Evolutionary conservation across 768 basidiomycete genomes (phyloP).

Genomic region (Suillus tomentosus): DNA sequence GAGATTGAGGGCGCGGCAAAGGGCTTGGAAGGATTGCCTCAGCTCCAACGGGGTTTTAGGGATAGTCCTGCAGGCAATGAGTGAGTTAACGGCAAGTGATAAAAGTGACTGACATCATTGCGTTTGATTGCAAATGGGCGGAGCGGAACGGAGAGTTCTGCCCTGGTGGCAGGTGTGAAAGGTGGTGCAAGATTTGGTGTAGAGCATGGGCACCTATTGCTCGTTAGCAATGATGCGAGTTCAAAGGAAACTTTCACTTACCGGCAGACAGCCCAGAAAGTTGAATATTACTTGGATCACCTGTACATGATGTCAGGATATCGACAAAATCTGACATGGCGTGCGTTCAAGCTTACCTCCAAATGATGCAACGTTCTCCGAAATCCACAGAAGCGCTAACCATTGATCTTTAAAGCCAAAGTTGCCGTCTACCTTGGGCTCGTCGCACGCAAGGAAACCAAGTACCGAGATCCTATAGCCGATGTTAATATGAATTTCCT

Average conservation of each 20-base stretch:
- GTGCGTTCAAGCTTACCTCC: conserved; percentile 52
- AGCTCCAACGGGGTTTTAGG: conserved; percentile 64
- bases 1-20: conserved; percentile 57
- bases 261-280: conserved; percentile 76
- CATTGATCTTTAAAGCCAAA: conserved; percentile 88
- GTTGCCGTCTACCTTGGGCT: conserved; percentile 65
- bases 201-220: conserved; percentile 67
- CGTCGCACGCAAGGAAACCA: conserved; percentile 71
- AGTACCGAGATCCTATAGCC: conserved; percentile 78
- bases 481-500: conserved; percentile 75
- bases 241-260: conserved; percentile 20
- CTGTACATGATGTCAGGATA: conserved; percentile 34
- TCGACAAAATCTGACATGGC: background rate
- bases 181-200: conserved; percentile 73
- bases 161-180: conserved; percentile 59
- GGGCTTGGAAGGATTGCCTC: conserved; percentile 61
- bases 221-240: background rate
- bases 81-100: conserved; percentile 2
- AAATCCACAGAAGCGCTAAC: conserved; percentile 74
- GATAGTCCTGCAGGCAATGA: conserved; percentile 39
- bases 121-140: conserved; percentile 73
- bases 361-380: conserved; percentile 63
- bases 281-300: conserved; percentile 60
- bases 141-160: conserved; percentile 63
- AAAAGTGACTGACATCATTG: conserved; percentile 54